A percentile compares a stretch with the other conserved stretches of the same genome.
phyloP scores from a whole-genome alignment of 2,329 filamentous ascomycete genomes.

The Colletotrichum gigasporum region DNA sequence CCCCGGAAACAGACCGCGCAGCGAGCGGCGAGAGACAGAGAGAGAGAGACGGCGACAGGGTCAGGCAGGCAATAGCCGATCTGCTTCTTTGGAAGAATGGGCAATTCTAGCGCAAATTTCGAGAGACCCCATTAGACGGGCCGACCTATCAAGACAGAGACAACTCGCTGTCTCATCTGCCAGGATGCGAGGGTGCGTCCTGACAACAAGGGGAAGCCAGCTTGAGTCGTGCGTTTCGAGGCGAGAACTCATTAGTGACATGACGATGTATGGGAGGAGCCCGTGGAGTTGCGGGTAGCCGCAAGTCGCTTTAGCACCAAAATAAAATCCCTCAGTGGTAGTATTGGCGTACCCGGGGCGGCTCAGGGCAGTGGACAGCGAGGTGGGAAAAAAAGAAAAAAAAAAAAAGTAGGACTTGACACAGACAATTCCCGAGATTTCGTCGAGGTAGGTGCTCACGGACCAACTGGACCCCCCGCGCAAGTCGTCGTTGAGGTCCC shows the following conservation, averaged over 20 bases:
- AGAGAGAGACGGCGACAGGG: not conserved
- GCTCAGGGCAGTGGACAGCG: not conserved
- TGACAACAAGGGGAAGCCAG: constrained; percentile 31
- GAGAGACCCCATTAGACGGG: constrained; percentile 31
- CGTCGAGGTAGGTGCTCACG: constrained; percentile 23
- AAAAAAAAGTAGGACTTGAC: constrained; percentile 22
- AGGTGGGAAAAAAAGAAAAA: not conserved
- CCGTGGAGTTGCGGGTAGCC: constrained; percentile 15
- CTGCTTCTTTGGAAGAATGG: constrained; percentile 22
- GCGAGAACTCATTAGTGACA: constrained; percentile 31
- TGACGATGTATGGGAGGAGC: constrained; percentile 11
- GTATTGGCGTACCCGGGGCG: constrained; percentile 11
- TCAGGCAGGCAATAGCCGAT: constrained; percentile 16
- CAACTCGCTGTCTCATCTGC: constrained; percentile 32
- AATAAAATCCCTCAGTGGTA: constrained; percentile 31
- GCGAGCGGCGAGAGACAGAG: not conserved
- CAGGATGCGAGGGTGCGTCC: constrained; percentile 30
- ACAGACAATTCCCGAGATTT: constrained; percentile 29
- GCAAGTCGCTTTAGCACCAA: constrained; percentile 16
- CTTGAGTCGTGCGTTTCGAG: constrained; percentile 32
- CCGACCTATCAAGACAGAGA: constrained; percentile 33
- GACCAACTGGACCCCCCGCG: constrained; percentile 25
- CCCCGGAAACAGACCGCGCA: not conserved
- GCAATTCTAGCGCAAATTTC: constrained; percentile 31
- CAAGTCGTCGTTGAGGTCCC: constrained; percentile 1